Evolutionary conservation across 192 early-diverging fungal species (phyloP).

Genomic region (Backusella tarrabulga): DNA sequence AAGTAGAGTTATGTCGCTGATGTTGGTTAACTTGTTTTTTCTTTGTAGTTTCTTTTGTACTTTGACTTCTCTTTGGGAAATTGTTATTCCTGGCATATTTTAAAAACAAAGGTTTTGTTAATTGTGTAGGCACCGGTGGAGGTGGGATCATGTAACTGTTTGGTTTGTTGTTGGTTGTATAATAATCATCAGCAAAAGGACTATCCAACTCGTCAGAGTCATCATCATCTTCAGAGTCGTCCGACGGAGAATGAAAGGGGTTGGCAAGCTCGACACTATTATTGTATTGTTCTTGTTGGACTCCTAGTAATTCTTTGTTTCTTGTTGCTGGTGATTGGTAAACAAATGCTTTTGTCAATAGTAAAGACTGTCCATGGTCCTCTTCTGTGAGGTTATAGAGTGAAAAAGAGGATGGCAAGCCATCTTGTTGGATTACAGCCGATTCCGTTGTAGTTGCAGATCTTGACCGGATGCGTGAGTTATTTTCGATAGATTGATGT

Average conservation of each 20-base stretch:
- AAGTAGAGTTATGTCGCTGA: conserved; percentile 3
- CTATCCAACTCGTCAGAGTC: background rate
- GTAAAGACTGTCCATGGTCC: conserved; percentile 9
- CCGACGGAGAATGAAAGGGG: background rate
- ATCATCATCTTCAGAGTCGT: conserved; percentile 1
- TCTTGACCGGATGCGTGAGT: background rate
- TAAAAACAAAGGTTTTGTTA: conserved; percentile 15
- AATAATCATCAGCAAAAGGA: background rate
- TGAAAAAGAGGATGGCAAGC: background rate
- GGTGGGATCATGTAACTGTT: conserved; percentile 16
- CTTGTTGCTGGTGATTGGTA: conserved; percentile 12
- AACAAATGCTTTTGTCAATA: conserved; percentile 25
- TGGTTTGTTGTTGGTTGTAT: conserved; percentile 4
- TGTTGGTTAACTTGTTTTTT: background rate
- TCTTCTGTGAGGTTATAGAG: background rate
- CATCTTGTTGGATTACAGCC: background rate
- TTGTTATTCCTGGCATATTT: conserved; percentile 3
- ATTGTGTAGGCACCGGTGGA: conserved; percentile 13
- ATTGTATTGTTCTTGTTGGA: background rate
- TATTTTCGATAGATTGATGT: background rate
- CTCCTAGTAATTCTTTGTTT: background rate
- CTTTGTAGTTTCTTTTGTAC: background rate
- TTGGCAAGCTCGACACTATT: background rate
- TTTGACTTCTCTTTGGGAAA: conserved; percentile 7
- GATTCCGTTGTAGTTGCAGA: background rate